Percentiles rank a stretch among this genome's conserved stretches.
phyloP scores from a whole-genome alignment of 1,284 basidiomycete genomes.

The Ustilago bromivora region DNA sequence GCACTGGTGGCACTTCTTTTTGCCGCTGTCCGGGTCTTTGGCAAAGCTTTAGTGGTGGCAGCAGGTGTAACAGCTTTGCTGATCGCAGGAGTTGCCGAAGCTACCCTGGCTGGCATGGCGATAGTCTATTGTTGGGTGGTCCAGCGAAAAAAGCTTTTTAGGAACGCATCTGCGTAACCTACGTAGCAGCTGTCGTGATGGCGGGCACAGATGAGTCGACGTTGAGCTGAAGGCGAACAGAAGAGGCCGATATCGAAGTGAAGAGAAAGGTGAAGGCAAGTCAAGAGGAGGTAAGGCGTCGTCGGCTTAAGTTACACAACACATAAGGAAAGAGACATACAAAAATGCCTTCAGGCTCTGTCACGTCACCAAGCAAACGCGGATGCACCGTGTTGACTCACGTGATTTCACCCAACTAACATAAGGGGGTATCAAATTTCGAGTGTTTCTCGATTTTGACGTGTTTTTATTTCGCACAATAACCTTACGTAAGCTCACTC shows the following conservation, averaged over 20 bases:
- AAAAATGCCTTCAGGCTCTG: background rate
- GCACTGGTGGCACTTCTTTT: background rate
- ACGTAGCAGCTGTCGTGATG: background rate
- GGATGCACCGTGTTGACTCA: conserved; percentile 39
- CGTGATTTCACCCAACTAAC: conserved; percentile 30
- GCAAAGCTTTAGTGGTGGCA: conserved; percentile 10
- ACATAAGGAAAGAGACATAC: conserved; percentile 11
- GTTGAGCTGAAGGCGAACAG: background rate
- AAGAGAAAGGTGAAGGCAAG: background rate
- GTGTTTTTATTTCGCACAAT: no score
- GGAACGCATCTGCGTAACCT: background rate
- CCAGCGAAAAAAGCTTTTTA: background rate
- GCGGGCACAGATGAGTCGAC: no score
- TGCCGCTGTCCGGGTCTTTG: conserved; percentile 19
- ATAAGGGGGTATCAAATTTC: background rate
- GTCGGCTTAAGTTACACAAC: background rate
- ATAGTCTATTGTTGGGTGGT: background rate
- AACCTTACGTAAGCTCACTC: no score
- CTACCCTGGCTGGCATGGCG: conserved; percentile 35
- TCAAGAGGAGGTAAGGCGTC: background rate
- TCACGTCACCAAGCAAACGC: conserved; percentile 20
- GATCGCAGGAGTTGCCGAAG: conserved; percentile 14
- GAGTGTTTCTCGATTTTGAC: no score
- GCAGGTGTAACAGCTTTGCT: background rate
- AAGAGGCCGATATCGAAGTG: background rate